Evolutionary conservation across 768 basidiomycete species (phyloP), one percentile per base, ranked within the genome.

Genomic region (Sistotremastrum niveocremeum): DNA sequence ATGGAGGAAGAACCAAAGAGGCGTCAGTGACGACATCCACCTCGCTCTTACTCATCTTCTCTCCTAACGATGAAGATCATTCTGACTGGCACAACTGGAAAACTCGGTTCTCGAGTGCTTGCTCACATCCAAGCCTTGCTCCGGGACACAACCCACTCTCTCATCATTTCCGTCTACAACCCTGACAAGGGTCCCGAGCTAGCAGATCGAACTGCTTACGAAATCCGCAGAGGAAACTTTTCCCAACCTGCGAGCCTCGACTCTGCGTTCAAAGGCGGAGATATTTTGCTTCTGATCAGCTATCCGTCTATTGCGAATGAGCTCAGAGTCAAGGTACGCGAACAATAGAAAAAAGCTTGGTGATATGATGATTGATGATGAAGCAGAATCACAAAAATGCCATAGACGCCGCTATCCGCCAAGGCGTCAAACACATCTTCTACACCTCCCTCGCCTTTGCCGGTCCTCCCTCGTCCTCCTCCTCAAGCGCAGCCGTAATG

Each of bases 401-500:
- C 36, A 64, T 66, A 55, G 62, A 64, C 38, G 63, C 64, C 10
- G 63, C 63, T 9, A 57, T 58, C 45, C 51, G 54, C 6, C 51
- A 47, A 4, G 60, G 62, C 1, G 49, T 66, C 48, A 54, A 56
- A 49, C 62, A 59, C 44, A 45, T 66, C 46, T 63, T 57, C 52
- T 66, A 66, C 46, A 66, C 65, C 32, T 58, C 56, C 37, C 62
- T 65, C 42, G 57, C 56, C 38, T 63, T 62, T 48, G 60, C 52
- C 30, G 46, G 45, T 39, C 60, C 36, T 4, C 32, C 49, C 5
- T 11, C 44, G 6, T 28, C 36, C 6, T 11, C 42, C 7, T 41
- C 55, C 37, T 61, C 57, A 42, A 46, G 50, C 28, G 59, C 62
- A 7, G 57, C 47, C 28, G 60, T 63, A 31, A 60, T 60, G 57